phyloP scores from a whole-genome alignment of 2,329 filamentous ascomycete genomes.

The Fusarium fracticaudum region DNA sequence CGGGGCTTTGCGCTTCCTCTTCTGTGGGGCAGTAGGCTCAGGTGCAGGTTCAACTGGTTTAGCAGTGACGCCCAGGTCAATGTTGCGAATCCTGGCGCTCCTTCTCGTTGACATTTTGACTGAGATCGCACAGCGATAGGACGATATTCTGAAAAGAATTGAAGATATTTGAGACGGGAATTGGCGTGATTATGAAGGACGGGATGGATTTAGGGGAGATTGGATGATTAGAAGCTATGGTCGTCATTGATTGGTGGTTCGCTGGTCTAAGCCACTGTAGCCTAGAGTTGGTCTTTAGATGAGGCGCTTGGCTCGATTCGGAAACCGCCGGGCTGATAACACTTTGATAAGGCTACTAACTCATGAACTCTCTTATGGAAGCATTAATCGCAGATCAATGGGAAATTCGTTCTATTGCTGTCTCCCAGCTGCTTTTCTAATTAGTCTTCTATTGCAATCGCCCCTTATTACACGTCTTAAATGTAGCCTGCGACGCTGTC shows the following conservation, averaged over 20 bases:
- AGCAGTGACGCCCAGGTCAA: neutral
- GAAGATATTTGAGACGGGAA: too few relatives aligned
- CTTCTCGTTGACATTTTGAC: neutral
- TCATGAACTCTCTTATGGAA: rapidly evolving
- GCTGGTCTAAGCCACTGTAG: neutral
- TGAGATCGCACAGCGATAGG: rapidly evolving
- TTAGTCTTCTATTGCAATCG: too few relatives aligned
- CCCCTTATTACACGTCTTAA: too few relatives aligned
- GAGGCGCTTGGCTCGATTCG: neutral
- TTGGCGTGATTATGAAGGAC: neutral
- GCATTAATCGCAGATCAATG: neutral
- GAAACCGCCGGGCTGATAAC: neutral
- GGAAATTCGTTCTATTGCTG: rapidly evolving
- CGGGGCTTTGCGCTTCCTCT: neutral
- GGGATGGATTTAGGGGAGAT: neutral
- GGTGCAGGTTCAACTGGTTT: neutral
- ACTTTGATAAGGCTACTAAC: neutral
- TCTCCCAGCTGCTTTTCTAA: too few relatives aligned
- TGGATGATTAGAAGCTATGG: neutral
- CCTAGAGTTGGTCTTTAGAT: neutral
- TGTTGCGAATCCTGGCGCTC: neutral
- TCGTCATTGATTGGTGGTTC: neutral
- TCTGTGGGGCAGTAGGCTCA: neutral
- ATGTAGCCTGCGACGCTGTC: too few relatives aligned
- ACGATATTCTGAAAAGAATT: neutral